A percentile compares a stretch with the other conserved stretches of the same genome.
phyloP scores from a whole-genome alignment of 1,284 basidiomycete genomes.

The Inonotus hispidus region DNA sequence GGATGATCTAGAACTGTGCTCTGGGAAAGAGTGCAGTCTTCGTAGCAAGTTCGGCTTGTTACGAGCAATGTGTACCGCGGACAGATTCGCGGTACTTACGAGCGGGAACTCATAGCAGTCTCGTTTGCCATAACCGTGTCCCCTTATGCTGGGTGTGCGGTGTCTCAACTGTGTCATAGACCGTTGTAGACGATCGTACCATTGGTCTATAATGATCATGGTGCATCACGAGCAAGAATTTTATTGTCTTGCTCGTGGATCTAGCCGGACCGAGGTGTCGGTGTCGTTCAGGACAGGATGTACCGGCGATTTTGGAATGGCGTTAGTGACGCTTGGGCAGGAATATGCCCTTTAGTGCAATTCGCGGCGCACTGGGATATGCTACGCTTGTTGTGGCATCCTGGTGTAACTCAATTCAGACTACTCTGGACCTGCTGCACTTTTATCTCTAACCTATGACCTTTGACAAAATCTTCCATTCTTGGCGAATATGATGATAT shows the following conservation, averaged over 20 bases:
- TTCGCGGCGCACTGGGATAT: not conserved
- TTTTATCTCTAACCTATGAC: not conserved
- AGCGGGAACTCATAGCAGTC: too few species aligned
- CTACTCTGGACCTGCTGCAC: slow-evolving; percentile 8
- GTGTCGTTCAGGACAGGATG: not conserved
- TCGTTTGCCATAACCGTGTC: too few species aligned
- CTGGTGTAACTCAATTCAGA: slow-evolving; percentile 6
- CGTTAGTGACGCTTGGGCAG: not conserved
- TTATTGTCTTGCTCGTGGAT: not conserved
- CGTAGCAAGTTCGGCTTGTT: too few species aligned
- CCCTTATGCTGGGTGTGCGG: too few species aligned
- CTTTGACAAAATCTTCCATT: not conserved
- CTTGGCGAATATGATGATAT: not conserved
- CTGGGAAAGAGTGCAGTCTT: too few species aligned
- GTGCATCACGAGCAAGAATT: not conserved
- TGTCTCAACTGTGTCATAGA: too few species aligned
- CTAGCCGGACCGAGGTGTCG: not conserved
- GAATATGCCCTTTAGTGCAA: not conserved
- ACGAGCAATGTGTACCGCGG: too few species aligned
- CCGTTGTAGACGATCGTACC: too few species aligned
- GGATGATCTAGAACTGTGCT: too few species aligned
- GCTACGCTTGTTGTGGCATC: not conserved
- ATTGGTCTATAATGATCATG: not conserved
- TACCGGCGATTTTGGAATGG: not conserved
- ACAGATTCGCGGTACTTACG: too few species aligned